Evolutionary conservation across 225 moss, liverwort and hornwort species (phyloP).

Genomic region (Marchantia paleacea): DNA sequence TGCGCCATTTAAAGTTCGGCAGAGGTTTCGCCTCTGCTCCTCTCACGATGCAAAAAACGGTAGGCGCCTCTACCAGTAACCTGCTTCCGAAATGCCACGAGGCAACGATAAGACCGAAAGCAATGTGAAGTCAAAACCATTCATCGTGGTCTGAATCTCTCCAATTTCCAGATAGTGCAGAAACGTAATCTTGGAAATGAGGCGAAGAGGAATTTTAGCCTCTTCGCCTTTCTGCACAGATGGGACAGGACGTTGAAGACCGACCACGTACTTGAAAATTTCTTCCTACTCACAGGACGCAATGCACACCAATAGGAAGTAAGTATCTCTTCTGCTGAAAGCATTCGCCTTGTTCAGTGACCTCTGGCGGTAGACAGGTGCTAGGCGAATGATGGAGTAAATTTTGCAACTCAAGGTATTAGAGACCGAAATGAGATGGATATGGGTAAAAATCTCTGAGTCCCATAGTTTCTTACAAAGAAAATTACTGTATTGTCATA

Average conservation of each 20-base stretch:
- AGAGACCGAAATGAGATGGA: too few relatives aligned
- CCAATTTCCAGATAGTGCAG: too few relatives aligned
- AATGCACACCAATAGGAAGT: background rate
- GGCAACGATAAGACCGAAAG: background rate
- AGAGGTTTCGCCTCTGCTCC: conserved; percentile 21
- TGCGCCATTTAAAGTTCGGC: conserved; percentile 60
- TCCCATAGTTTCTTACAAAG: too few relatives aligned
- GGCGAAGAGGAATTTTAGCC: too few relatives aligned
- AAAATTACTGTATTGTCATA: too few relatives aligned
- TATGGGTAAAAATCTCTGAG: too few relatives aligned
- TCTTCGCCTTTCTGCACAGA: background rate
- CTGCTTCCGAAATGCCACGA: background rate
- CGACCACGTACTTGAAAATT: background rate
- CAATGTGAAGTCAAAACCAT: background rate
- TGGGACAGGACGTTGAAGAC: background rate
- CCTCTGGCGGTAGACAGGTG: too few relatives aligned
- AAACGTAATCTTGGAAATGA: too few relatives aligned
- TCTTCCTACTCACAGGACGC: background rate
- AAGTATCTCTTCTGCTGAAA: background rate
- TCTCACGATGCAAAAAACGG: conserved; percentile 21
- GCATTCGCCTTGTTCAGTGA: too few relatives aligned
- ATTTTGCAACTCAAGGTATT: too few relatives aligned
- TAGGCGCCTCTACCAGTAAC: conserved; percentile 17
- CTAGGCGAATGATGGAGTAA: too few relatives aligned
- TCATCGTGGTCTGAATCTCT: too few relatives aligned